Conservation (phyloP, 176 grass and related monocot genomes). For the Avena insularis region DNA sequence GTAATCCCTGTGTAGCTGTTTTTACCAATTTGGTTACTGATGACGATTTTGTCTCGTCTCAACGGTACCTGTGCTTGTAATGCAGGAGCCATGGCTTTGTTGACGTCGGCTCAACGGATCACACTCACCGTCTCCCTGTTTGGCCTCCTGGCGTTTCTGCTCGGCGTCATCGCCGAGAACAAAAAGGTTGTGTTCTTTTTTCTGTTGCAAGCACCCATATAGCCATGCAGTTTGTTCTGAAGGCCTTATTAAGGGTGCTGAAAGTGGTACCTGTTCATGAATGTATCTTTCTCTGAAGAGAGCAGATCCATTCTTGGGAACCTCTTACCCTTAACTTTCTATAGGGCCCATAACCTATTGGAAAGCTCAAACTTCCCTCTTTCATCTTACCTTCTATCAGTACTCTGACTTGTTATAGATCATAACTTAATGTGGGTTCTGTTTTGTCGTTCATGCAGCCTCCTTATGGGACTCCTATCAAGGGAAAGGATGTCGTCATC, state of each 20-base stretch:
- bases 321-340: neutral
- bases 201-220: neutral
- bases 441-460: conserved; percentile 51
- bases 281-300: neutral
- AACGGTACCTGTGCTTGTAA: neutral
- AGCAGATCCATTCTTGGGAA: neutral
- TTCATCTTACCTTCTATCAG: neutral
- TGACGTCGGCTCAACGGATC: conserved; percentile 29
- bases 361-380: neutral
- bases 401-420: neutral
- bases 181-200: conserved; percentile 68
- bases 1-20: neutral
- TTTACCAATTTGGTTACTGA: neutral
- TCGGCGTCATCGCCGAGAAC: conserved; percentile 79
- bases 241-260: neutral
- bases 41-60: neutral
- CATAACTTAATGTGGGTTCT: neutral
- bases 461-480: conserved; percentile 61
- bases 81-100: conserved; percentile 60
- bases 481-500: conserved; percentile 61
- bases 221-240: neutral
- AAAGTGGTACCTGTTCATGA: neutral
- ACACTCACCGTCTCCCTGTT: conserved; percentile 52
- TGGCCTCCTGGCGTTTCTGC: conserved; percentile 56
- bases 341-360: neutral